These are phyloP conservation scores for Solanum aculeatissimum DNA, from an alignment of 305 asterid species.

Conservation along the genomic window DNA sequence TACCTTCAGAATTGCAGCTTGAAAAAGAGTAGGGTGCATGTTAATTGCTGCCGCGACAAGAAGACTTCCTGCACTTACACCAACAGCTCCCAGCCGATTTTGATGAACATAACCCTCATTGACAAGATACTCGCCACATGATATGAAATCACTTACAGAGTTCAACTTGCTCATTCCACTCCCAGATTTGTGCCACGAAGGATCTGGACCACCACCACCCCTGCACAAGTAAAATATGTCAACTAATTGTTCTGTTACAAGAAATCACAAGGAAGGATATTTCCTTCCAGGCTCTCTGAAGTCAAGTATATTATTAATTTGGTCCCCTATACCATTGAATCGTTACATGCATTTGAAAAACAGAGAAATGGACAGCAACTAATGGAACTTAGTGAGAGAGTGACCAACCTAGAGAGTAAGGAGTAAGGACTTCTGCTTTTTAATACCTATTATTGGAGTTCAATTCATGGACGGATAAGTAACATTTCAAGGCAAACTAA, in stretches of 20 bases:
- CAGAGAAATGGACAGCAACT: background rate
- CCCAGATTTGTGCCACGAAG: slow-evolving; percentile 76
- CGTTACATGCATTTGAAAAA: background rate
- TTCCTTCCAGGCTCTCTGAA: background rate
- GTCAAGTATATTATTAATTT: background rate
- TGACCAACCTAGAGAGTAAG: background rate
- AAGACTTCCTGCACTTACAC: slow-evolving; percentile 82
- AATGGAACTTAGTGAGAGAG: background rate
- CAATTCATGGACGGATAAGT: background rate
- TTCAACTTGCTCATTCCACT: slow-evolving; percentile 66
- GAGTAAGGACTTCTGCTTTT: background rate
- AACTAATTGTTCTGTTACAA: background rate
- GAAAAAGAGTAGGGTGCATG: slow-evolving; percentile 64
- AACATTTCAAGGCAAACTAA: background rate
- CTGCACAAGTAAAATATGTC: slow-evolving; percentile 20
- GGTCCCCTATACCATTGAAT: background rate
- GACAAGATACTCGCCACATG: slow-evolving; percentile 59
- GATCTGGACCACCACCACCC: slow-evolving; percentile 79
- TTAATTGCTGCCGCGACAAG: slow-evolving; percentile 75
- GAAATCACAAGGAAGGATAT: background rate
- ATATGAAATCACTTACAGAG: slow-evolving; percentile 57
- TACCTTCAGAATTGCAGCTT: slow-evolving; percentile 79
- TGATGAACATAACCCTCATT: slow-evolving; percentile 42
- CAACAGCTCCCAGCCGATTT: slow-evolving; percentile 51
- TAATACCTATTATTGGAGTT: background rate